Percentiles rank a stretch among this genome's conserved stretches.
These are phyloP conservation scores for Colletotrichum acutatum DNA, from an alignment of 2,329 filamentous ascomycete species.

Conservation along the genomic window DNA sequence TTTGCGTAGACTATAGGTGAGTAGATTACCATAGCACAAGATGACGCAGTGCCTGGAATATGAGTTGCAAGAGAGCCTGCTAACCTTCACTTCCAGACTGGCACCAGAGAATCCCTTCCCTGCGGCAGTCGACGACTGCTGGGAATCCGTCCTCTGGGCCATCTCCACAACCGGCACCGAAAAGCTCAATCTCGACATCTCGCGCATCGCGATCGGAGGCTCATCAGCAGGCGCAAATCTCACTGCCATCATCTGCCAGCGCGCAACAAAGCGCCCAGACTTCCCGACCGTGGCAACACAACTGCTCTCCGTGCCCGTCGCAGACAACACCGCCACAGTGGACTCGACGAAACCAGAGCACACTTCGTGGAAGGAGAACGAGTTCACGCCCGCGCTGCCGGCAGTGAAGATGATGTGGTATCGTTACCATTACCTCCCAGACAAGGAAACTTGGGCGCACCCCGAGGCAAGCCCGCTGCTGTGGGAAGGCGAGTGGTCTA, in stretches of 20 bases:
- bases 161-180: constrained; percentile 40
- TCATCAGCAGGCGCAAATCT: constrained; percentile 63
- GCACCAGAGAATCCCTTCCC: constrained; percentile 68
- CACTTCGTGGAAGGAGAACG: constrained; percentile 60
- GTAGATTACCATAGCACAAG: constrained; percentile 18
- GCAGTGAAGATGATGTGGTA: constrained; percentile 71
- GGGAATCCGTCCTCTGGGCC: constrained; percentile 64
- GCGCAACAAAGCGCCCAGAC: constrained; percentile 50
- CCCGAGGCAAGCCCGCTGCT: constrained; percentile 66
- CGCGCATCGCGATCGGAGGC: constrained; percentile 54
- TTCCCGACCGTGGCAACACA: constrained; percentile 51
- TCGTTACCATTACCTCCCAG: constrained; percentile 65
- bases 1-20: constrained; percentile 67
- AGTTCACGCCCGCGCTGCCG: constrained; percentile 62
- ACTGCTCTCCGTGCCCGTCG: constrained; percentile 67
- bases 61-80: too few species aligned
- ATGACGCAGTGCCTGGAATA: neutral
- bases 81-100: constrained; percentile 49
- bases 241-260: constrained; percentile 63
- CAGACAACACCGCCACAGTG: constrained; percentile 68
- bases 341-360: constrained; percentile 47
- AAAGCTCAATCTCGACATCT: constrained; percentile 51
- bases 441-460: constrained; percentile 54
- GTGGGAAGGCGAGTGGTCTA: constrained; percentile 59
- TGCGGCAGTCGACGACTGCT: constrained; percentile 66